Percentiles rank a stretch among this genome's conserved stretches.
phyloP scores from a whole-genome alignment of 2,329 filamentous ascomycete genomes.

The Hirsutella rhossiliensis region DNA sequence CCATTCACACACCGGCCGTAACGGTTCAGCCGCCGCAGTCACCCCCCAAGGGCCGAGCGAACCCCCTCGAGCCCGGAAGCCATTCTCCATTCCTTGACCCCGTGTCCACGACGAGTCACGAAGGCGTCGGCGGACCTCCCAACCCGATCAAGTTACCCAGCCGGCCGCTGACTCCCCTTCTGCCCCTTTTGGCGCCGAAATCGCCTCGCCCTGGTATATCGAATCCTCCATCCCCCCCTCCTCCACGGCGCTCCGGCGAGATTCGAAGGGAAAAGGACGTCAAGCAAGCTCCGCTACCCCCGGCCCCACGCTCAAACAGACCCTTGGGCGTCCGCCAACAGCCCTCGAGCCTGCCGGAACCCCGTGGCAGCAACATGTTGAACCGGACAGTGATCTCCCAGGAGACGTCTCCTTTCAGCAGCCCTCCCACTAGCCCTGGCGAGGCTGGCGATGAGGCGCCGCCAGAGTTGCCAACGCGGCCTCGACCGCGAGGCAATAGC shows the following conservation, averaged over 20 bases:
- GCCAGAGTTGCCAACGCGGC: conserved; percentile 35
- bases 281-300: conserved; percentile 47
- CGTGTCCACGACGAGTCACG: conserved; percentile 27
- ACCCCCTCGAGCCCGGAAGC: conserved; percentile 24
- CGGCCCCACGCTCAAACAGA: conserved; percentile 72
- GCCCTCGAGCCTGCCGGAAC: conserved; percentile 5
- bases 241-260: conserved; percentile 50
- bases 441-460: conserved; percentile 32
- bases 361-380: conserved; percentile 3
- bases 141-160: conserved; percentile 42
- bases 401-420: conserved; percentile 69
- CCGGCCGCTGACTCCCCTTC: conserved; percentile 39
- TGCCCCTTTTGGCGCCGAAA: conserved; percentile 19
- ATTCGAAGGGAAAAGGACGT: conserved; percentile 35
- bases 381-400: conserved; percentile 14
- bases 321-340: conserved; percentile 20
- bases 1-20: conserved; percentile 53
- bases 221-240: conserved; percentile 50
- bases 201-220: conserved; percentile 36
- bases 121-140: conserved; percentile 28
- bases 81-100: conserved; percentile 35
- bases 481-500: conserved; percentile 28
- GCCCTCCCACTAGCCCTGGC: conserved; percentile 64
- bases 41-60: conserved; percentile 40
- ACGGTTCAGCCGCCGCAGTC: conserved; percentile 59